Base-by-base conservation (phyloP, 1,284 basidiomycete genomes). In the Inonotus hispidus region DNA sequence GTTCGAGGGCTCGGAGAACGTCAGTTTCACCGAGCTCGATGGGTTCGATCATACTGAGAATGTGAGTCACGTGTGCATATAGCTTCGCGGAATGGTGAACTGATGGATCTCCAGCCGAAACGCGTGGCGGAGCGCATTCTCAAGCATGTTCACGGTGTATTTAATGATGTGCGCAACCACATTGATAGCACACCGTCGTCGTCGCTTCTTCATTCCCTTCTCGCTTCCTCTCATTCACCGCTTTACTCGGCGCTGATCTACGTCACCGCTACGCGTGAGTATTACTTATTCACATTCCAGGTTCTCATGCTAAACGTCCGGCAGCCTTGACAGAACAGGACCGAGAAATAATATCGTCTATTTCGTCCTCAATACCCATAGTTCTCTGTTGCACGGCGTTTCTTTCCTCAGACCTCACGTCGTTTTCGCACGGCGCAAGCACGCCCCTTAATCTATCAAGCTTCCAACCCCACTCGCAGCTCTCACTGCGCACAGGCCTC, bases 1-100 rank as follows among this genome's bases (percentile, higher is more conserved):
- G 60, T 81, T 81, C 52, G 85, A 87, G 66, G 81, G 85, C 6
- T 74, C 78, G 21, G 74, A 78, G 63, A 89, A 89, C 66, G 73
- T 88, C 13, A 82, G 87, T 68, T 76, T 88, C 39, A 65, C 82
- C 43, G 79, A 80, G 60, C 66, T 85, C 5, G 74, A 77, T 1
- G 74, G 73, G 1, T 81, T 80, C 63, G 75, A 77, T 56, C 68
- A 70, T 49, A 66, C 73, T 13, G 71, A 74, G 50, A 75, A 81
- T 67, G 82, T 83, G 67, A 63, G 77, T 72, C 16, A 45, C 39
- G 37, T n/a, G 21, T 32, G 56, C 16, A 27, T 41, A 41, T 21
- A 13, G 32, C 16, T 39, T 35, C 52, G 21, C 16, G 29, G 11
- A 25, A 29, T 39, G 11, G 32, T 10, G 4, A 35, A 35, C 37